phyloP scores from a whole-genome alignment of 495 filamentous ascomycete species.

The Pseudomonodictys pantanalensis region DNA sequence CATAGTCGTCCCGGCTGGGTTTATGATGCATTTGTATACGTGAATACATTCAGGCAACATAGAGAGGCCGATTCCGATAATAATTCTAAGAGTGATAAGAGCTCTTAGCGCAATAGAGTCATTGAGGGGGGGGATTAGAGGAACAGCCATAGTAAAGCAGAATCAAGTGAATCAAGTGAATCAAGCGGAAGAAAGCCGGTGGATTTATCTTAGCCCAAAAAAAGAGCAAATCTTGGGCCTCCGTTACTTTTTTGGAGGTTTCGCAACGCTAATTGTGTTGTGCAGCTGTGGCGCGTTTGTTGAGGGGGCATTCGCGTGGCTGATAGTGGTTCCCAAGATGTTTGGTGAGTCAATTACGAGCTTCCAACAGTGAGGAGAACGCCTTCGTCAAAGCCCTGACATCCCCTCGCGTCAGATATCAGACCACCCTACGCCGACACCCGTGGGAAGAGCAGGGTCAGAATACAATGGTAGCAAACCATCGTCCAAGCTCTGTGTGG shows the following conservation, averaged over 20 bases:
- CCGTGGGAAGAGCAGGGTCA: too few species aligned
- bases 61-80: background rate
- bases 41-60: background rate
- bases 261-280: background rate
- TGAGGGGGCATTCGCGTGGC: too few species aligned
- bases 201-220: background rate
- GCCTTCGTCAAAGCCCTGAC: too few species aligned
- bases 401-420: too few species aligned
- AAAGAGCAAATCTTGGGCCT: background rate
- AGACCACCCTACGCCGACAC: too few species aligned
- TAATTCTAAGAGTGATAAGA: background rate
- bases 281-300: background rate
- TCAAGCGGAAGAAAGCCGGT: background rate
- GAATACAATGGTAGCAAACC: too few species aligned
- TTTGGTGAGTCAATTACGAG: too few species aligned
- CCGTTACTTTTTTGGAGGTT: background rate
- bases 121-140: background rate
- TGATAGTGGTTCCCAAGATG: too few species aligned
- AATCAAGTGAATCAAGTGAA: background rate
- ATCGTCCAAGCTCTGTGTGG: too few species aligned
- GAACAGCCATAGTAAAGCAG: background rate
- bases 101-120: background rate
- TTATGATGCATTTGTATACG: background rate
- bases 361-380: too few species aligned
- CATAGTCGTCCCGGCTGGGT: background rate